Conservation (phyloP, 208 protist genomes). For the Leishmania turanica region DNA sequence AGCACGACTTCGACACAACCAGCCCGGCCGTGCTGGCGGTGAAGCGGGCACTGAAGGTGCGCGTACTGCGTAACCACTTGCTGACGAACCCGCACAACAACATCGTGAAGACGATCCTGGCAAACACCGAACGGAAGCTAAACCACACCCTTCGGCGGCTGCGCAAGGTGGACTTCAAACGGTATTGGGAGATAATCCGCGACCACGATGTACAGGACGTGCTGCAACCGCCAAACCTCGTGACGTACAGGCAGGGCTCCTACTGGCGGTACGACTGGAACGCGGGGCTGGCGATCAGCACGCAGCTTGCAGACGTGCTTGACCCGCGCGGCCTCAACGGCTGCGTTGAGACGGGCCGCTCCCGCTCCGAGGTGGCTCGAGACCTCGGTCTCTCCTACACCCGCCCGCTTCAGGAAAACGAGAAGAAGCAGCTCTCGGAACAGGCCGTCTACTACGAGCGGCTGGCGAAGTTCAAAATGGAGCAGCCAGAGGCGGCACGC, state of each 20-base stretch:
- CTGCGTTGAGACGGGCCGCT: slow-evolving; percentile 92
- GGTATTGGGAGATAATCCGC: slow-evolving; percentile 92
- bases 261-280: slow-evolving; percentile 94
- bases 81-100: slow-evolving; percentile 93
- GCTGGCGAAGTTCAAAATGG: slow-evolving; percentile 90
- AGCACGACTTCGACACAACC: slow-evolving; percentile 91
- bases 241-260: slow-evolving; percentile 83
- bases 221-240: slow-evolving; percentile 84
- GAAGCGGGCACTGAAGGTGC: slow-evolving; percentile 85
- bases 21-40: slow-evolving; percentile 86
- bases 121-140: slow-evolving; percentile 79
- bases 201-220: slow-evolving; percentile 93
- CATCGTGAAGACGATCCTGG: slow-evolving; percentile 85
- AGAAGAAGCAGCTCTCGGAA: slow-evolving; percentile 90
- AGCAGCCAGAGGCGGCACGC: slow-evolving; percentile 89
- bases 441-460: slow-evolving; percentile 91
- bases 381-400: slow-evolving; percentile 91
- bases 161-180: slow-evolving; percentile 89
- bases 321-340: slow-evolving; percentile 90
- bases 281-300: slow-evolving; percentile 85
- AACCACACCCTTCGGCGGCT: slow-evolving; percentile 79
- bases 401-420: slow-evolving; percentile 84
- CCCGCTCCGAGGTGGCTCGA: slow-evolving; percentile 87
- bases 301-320: slow-evolving; percentile 80
- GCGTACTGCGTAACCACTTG: slow-evolving; percentile 87